These are phyloP conservation scores for Aspergillus leporis DNA, from an alignment of 495 filamentous ascomycete genomes.

Conservation along the genomic window DNA sequence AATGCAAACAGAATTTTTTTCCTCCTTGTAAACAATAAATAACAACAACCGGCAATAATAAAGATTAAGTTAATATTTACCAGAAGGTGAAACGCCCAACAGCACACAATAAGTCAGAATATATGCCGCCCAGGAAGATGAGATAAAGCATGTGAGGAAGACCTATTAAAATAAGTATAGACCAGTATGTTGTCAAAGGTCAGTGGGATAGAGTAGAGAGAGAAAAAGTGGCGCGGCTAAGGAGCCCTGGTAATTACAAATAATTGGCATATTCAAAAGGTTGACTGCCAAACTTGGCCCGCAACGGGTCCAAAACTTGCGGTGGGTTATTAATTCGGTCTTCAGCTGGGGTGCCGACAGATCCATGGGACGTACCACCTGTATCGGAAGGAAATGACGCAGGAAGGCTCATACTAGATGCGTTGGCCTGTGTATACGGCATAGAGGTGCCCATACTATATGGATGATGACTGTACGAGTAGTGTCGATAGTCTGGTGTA, in stretches of 20 bases:
- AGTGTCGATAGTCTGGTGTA: slow-evolving; percentile 37
- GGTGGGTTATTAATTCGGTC: slow-evolving; percentile 29
- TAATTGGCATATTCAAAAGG: slow-evolving; percentile 39
- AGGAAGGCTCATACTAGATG: slow-evolving; percentile 41
- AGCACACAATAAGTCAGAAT: slow-evolving; percentile 3
- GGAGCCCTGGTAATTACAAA: slow-evolving; percentile 29
- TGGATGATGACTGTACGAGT: slow-evolving; percentile 36
- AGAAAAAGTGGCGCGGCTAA: background rate
- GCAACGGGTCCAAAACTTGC: slow-evolving; percentile 30
- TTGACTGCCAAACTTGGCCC: slow-evolving; percentile 32
- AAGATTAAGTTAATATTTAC: slow-evolving; percentile 13
- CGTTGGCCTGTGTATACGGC: slow-evolving; percentile 37
- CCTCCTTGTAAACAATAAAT: slow-evolving; percentile 10
- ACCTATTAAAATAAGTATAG: slow-evolving; percentile 10
- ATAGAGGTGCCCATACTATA: slow-evolving; percentile 30
- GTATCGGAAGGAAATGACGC: slow-evolving; percentile 35
- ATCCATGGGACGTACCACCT: slow-evolving; percentile 19
- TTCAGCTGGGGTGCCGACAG: slow-evolving; percentile 22
- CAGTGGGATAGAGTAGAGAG: slow-evolving; percentile 10
- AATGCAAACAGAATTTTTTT: slow-evolving; percentile 12
- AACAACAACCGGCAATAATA: slow-evolving; percentile 12
- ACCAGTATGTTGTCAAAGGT: background rate
- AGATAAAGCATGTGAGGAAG: background rate
- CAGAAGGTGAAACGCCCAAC: background rate
- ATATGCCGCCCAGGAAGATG: slow-evolving; percentile 10